Evolutionary conservation across 768 basidiomycete genomes (phyloP), one percentile per base, ranked within the genome.

Genomic region (Lactifluus hygrophoroides): DNA sequence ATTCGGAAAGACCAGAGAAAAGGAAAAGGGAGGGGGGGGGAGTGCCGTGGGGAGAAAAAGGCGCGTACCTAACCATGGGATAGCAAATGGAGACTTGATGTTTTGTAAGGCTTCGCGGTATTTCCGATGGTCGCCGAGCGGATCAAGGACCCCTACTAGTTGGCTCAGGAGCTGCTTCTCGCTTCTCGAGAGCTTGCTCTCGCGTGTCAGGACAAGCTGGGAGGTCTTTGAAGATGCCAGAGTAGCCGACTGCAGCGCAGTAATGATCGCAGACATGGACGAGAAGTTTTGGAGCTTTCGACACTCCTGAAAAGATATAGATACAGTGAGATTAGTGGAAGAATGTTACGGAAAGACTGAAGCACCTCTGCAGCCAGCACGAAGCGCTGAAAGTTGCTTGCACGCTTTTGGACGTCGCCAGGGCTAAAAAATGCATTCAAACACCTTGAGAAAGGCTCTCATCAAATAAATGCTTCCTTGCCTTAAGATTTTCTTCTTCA

Each of bases 371-470:
- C 76, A 7, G 72, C 69, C 56, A 75, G 69, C 45, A 78, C 69
- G 59, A 78, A 79, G 60, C 74, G 77, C 58, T 72, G 77, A 46
- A 78, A 69, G 16, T 74, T 74, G 16, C 71, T 69, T 6, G 70
- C 71, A 9, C 79, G 69, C 23, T 64, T 57, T 45, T 73, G 69
- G 23, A 75, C 70, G 7, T 69, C 66, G 21, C 75, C 72, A 43
- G 70, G 73, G 38, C 72, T 73, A 38, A 50, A 74, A 69, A 51
- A 75, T 14, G 16, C n/a, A 27, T 4, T 11, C 27, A 45, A 49
- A 28, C 4, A 16, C 3, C 16, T 25, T 34, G 16, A 19, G n/a
- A 5, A n/a, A 34, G 73, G 16, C 74, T 71, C 72, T 73, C 77
- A 19, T 69, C 21, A 19, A 21, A 10, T 28, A 30, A 43, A 10